These are phyloP conservation scores for Raddia guianensis DNA, from an alignment of 176 grass and related monocot genomes.

Conservation along the genomic window DNA sequence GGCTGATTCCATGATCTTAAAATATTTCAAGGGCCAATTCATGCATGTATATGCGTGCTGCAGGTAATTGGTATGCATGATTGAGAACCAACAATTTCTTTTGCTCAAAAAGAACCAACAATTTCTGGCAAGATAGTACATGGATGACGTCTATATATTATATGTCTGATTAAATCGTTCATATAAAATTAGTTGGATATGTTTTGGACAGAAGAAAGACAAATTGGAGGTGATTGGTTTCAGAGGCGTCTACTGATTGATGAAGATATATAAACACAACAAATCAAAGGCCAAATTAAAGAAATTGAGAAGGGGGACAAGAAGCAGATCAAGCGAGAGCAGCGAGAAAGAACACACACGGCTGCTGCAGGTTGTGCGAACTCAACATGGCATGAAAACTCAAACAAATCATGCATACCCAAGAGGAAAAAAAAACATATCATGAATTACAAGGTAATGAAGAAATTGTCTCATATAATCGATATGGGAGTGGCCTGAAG, in stretches of 20 bases:
- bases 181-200: not conserved
- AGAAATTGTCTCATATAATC: not conserved
- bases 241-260: not conserved
- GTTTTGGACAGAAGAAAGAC: not conserved
- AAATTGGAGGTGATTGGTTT: slow-evolving; percentile 21
- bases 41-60: slow-evolving; percentile 17
- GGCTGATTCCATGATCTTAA: slow-evolving; percentile 34
- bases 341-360: too few relatives aligned
- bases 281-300: not conserved
- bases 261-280: not conserved
- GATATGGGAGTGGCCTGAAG: not conserved
- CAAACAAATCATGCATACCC: not conserved
- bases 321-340: too few relatives aligned
- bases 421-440: not conserved
- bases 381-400: not conserved
- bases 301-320: not conserved
- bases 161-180: not conserved
- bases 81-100: too few relatives aligned
- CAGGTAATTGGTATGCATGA: too few relatives aligned
- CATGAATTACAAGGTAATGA: not conserved
- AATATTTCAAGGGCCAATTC: slow-evolving; percentile 27
- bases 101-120: too few relatives aligned
- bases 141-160: not conserved
- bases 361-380: not conserved
- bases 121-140: too few relatives aligned